Evolutionary conservation across 2,329 filamentous ascomycete genomes (phyloP).

Genomic region (Samsoniella hepiali): DNA sequence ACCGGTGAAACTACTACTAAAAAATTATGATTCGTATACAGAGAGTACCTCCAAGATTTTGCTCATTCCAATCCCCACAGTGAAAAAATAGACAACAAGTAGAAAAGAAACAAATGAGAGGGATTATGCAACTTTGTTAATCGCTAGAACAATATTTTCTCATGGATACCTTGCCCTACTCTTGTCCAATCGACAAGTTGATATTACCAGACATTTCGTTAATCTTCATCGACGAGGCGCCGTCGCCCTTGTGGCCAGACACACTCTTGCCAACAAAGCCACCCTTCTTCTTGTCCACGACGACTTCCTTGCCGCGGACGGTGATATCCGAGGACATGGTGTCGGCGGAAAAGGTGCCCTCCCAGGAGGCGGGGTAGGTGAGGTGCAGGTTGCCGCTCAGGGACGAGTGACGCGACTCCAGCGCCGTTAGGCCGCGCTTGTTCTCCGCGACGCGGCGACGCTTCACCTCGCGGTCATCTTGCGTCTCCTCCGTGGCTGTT

Average conservation of each 20-base stretch:
- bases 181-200: constrained; percentile 7
- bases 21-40: too few species aligned
- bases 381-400: constrained; percentile 44
- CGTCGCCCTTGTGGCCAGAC: constrained; percentile 15
- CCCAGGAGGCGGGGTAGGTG: constrained; percentile 48
- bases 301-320: constrained; percentile 42
- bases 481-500: neutral
- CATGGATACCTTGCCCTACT: neutral
- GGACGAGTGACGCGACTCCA: constrained; percentile 42
- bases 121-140: too few species aligned
- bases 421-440: constrained; percentile 29
- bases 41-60: too few species aligned
- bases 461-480: constrained; percentile 1
- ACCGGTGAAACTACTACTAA: too few species aligned
- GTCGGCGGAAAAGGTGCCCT: constrained; percentile 41
- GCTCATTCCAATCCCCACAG: too few species aligned
- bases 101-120: neutral
- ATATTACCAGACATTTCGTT: constrained; percentile 17
- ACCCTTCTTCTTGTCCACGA: constrained; percentile 26
- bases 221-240: constrained; percentile 13
- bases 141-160: neutral
- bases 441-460: constrained; percentile 2
- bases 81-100: neutral
- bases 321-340: constrained; percentile 40
- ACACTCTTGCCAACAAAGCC: constrained; percentile 34